A percentile compares a stretch with the other conserved stretches of the same genome.
phyloP scores from a whole-genome alignment of 768 basidiomycete genomes.

The Termitomyces sp. region DNA sequence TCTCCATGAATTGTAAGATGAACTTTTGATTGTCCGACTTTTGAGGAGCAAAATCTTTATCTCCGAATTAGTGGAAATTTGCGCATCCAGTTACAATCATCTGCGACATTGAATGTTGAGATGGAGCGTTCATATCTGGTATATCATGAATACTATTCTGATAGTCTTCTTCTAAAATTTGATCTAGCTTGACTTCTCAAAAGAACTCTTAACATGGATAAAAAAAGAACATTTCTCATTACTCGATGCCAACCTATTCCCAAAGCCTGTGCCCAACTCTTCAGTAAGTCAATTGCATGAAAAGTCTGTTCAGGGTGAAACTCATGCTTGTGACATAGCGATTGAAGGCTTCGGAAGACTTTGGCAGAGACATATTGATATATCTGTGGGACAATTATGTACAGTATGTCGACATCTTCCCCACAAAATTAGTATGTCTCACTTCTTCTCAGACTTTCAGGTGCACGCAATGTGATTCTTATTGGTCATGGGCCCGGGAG shows the following conservation, averaged over 20 bases:
- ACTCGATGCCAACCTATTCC: slow-evolving; percentile 84
- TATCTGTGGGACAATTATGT: slow-evolving; percentile 98
- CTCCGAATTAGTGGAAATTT: slow-evolving; percentile 71
- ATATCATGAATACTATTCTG: slow-evolving; percentile 14
- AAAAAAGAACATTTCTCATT: slow-evolving; percentile 64
- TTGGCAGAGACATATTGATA: slow-evolving; percentile 58
- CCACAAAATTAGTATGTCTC: slow-evolving; percentile 5
- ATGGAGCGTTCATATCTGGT: slow-evolving; percentile 87
- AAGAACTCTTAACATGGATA: slow-evolving; percentile 77
- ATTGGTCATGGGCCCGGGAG: slow-evolving; percentile 90
- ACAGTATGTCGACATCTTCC: slow-evolving; percentile 52
- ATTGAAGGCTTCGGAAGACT: slow-evolving; percentile 40
- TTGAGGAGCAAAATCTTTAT: neutral
- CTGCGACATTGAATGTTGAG: slow-evolving; percentile 67
- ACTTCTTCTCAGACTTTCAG: slow-evolving; percentile 55
- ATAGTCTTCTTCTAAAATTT: neutral
- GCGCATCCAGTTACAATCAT: slow-evolving; percentile 77
- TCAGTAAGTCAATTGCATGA: slow-evolving; percentile 26
- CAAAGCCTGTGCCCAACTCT: slow-evolving; percentile 47
- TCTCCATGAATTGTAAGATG: slow-evolving; percentile 89
- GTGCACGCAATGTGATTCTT: slow-evolving; percentile 70
- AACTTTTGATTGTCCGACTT: neutral
- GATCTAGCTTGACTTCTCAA: slow-evolving; percentile 79
- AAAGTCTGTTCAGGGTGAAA: neutral
- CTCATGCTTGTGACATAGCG: slow-evolving; percentile 27